A percentile compares a stretch with the other conserved stretches of the same genome.
These are phyloP conservation scores for Saccharomycopsis synnaedendra DNA, from an alignment of 805 yeast species.

Conservation along the genomic window DNA sequence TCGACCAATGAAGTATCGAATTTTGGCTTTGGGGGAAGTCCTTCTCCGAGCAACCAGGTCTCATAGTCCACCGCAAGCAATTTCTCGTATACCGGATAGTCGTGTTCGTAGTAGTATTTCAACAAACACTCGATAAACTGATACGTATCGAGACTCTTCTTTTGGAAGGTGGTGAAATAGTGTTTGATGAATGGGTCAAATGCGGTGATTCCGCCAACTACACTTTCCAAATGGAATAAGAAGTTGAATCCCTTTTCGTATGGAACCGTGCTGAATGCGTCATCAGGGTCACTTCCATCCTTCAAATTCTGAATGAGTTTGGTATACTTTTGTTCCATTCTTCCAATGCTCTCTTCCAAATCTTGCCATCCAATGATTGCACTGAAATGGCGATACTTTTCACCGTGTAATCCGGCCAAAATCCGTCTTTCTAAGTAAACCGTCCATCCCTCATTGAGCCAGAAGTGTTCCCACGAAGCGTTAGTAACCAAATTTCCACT, in stretches of 20 bases:
- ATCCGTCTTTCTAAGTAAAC: constrained; percentile 84
- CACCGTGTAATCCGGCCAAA: constrained; percentile 68
- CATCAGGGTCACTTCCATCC: constrained; percentile 74
- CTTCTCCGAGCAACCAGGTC: constrained; percentile 69
- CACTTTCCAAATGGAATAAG: constrained; percentile 59
- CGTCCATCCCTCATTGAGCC: constrained; percentile 96
- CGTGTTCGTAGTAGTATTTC: constrained; percentile 40
- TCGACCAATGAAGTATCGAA: constrained; percentile 75
- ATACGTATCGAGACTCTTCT: constrained; percentile 67
- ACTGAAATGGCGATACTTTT: constrained; percentile 62
- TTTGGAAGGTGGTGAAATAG: constrained; percentile 62
- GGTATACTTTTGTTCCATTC: constrained; percentile 55
- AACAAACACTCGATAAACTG: constrained; percentile 69
- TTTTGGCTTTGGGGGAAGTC: constrained; percentile 80
- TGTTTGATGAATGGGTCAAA: constrained; percentile 75
- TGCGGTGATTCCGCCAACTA: constrained; percentile 48
- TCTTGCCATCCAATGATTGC: constrained; percentile 88
- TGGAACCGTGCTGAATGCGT: constrained; percentile 78
- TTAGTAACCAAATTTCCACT: constrained; percentile 86
- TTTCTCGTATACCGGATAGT: constrained; percentile 28
- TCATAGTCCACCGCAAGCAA: constrained; percentile 72
- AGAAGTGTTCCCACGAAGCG: constrained; percentile 86
- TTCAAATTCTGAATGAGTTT: constrained; percentile 62
- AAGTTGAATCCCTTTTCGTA: constrained; percentile 85
- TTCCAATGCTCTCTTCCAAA: constrained; percentile 50